Percentiles rank a stretch among this genome's conserved stretches.
These are phyloP conservation scores for Bacterosira constricta DNA, from an alignment of 108 stramenopile genomes.

Conservation along the genomic window DNA sequence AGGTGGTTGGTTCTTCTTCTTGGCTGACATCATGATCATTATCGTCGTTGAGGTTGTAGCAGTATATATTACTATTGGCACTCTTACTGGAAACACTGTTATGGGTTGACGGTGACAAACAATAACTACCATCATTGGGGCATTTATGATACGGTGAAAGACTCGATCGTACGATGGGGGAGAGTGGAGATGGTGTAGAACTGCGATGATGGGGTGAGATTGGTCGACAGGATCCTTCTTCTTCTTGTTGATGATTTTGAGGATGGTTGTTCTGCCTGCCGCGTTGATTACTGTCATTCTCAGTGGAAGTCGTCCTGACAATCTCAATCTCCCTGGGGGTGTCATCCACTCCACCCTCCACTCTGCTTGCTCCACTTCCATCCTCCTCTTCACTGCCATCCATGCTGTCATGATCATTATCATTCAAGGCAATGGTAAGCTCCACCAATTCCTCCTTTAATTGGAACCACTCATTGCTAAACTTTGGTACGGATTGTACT, in stretches of 20 bases:
- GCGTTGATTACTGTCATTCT: neutral
- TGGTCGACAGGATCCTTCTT: no score
- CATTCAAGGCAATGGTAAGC: slow-evolving; percentile 9
- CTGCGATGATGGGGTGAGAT: no score
- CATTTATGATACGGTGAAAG: neutral
- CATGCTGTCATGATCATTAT: neutral
- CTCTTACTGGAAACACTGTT: neutral
- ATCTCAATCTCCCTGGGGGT: slow-evolving; percentile 5
- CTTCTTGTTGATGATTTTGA: no score
- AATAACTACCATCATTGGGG: neutral
- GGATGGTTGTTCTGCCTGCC: no score
- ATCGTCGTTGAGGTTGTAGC: neutral
- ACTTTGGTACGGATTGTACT: neutral
- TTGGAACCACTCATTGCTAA: slow-evolving; percentile 24
- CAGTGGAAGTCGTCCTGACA: neutral
- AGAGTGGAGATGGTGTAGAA: no score
- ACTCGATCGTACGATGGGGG: no score
- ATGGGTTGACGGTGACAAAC: neutral
- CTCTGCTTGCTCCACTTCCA: neutral
- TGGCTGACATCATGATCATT: neutral
- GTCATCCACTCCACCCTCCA: slow-evolving; percentile 8
- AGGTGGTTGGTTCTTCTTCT: neutral
- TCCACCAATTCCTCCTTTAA: slow-evolving; percentile 25
- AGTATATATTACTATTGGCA: neutral
- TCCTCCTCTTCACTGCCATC: neutral